A percentile compares a stretch with the other conserved stretches of the same genome.
Conservation (phyloP, 2,329 filamentous ascomycete genomes). For the Aspergillus piperis region DNA sequence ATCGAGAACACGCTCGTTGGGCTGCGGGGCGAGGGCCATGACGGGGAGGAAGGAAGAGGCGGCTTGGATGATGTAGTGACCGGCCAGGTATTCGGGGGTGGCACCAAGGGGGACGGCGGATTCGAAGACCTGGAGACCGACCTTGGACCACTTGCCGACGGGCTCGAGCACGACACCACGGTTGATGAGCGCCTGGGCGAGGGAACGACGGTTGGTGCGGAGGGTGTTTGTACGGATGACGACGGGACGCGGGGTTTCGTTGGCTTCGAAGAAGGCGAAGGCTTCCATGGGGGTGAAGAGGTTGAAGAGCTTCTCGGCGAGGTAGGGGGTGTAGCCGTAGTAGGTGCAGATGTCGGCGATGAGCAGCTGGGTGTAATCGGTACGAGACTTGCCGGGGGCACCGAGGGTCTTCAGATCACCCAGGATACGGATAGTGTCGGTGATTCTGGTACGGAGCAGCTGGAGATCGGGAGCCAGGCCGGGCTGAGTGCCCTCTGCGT, state of each 20-base stretch:
- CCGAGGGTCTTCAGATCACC: conserved; percentile 82
- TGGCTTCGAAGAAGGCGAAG: conserved; percentile 97
- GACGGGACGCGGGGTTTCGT: conserved; percentile 89
- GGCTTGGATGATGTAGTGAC: conserved; percentile 96
- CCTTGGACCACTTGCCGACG: conserved; percentile 98
- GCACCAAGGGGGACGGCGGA: conserved; percentile 84
- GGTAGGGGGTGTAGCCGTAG: conserved; percentile 91
- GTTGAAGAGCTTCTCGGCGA: conserved; percentile 94
- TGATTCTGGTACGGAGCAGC: conserved; percentile 82
- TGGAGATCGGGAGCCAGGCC: conserved; percentile 86
- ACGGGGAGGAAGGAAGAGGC: conserved; percentile 96
- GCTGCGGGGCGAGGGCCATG: conserved; percentile 94
- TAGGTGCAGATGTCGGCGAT: conserved; percentile 92
- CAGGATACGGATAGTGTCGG: conserved; percentile 87
- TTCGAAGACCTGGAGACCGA: conserved; percentile 95
- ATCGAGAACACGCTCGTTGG: conserved; percentile 87
- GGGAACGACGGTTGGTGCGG: conserved; percentile 71
- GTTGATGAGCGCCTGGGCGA: conserved; percentile 92
- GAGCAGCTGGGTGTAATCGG: conserved; percentile 84
- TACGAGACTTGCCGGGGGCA: conserved; percentile 76
- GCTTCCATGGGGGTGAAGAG: conserved; percentile 92
- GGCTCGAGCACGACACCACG: conserved; percentile 94
- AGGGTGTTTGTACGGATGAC: conserved; percentile 97
- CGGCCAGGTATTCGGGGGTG: conserved; percentile 94
- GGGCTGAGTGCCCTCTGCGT: conserved; percentile 55